Percentiles rank a stretch among this genome's conserved stretches.
Conservation (phyloP, 2,329 filamentous ascomycete species). For the Pseudogymnoascus sp. region DNA sequence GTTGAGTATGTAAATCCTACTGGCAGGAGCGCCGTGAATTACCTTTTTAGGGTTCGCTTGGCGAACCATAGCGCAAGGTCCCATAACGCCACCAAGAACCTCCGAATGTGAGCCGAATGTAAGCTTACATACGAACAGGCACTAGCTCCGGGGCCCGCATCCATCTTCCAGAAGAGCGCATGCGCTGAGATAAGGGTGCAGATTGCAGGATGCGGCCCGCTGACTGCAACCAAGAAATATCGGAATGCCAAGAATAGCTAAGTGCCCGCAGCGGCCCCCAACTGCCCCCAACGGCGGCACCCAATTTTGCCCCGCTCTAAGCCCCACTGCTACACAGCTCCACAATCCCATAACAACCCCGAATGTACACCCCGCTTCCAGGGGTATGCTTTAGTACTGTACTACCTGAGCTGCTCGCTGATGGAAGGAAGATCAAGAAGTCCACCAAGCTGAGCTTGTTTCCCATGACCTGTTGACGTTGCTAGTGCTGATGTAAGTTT, state of each 20-base stretch:
- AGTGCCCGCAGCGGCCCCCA: not conserved
- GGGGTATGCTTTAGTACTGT: not conserved
- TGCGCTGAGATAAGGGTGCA: not conserved
- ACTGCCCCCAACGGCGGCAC: not conserved
- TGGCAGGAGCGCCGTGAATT: not conserved
- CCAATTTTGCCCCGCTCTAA: not conserved
- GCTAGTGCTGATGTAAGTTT: slow-evolving; percentile 7
- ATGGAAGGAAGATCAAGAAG: not conserved
- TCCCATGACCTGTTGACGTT: not conserved
- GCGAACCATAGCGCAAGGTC: not conserved
- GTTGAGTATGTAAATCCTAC: not conserved
- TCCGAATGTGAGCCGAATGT: not conserved
- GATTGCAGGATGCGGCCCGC: not conserved
- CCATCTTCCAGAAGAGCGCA: not conserved
- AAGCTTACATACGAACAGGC: not conserved
- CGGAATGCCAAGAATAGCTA: not conserved
- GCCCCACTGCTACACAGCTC: not conserved
- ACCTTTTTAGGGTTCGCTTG: not conserved
- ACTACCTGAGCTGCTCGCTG: not conserved
- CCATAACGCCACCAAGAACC: not conserved
- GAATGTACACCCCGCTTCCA: not conserved
- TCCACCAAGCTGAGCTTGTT: not conserved
- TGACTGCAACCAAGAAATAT: not conserved
- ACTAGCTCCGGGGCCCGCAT: not conserved
- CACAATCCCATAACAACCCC: not conserved